A percentile compares a stretch with the other conserved stretches of the same genome.
phyloP scores from a whole-genome alignment of 2,329 filamentous ascomycete species.

The Onygenales sp. region DNA sequence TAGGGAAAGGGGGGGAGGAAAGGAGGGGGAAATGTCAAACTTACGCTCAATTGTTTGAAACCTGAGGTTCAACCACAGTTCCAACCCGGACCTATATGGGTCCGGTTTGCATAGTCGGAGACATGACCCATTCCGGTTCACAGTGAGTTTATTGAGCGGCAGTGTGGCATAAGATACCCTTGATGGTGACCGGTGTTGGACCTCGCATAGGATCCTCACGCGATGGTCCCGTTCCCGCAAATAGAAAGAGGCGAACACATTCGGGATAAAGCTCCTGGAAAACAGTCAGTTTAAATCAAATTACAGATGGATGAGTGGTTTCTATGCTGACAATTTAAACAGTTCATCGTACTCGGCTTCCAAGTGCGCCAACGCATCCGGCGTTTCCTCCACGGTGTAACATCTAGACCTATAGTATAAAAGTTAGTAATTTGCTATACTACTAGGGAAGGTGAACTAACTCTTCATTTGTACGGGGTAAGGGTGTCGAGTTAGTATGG shows the following conservation, averaged over 20 bases:
- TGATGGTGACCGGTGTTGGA: conserved; percentile 27
- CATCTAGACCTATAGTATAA: conserved; percentile 24
- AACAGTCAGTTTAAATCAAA: conserved; percentile 3
- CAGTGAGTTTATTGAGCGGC: conserved; percentile 38
- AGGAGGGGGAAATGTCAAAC: conserved; percentile 4
- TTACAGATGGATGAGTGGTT: background rate
- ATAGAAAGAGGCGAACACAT: conserved; percentile 42
- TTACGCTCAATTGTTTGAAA: conserved; percentile 47
- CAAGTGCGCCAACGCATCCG: conserved; percentile 21
- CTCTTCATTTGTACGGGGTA: conserved; percentile 22
- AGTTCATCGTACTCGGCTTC: conserved; percentile 29
- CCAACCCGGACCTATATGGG: conserved; percentile 25
- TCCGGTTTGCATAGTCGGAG: conserved; percentile 30
- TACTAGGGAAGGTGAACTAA: conserved; percentile 11
- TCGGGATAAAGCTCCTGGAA: conserved; percentile 35
- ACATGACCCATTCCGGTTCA: conserved; percentile 27
- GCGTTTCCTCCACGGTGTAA: conserved; percentile 18
- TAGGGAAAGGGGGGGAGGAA: background rate
- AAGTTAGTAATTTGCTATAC: conserved; percentile 1
- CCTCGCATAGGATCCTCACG: conserved; percentile 45
- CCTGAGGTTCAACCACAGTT: conserved; percentile 45
- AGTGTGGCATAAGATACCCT: conserved; percentile 40
- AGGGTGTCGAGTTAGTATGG: conserved; percentile 18
- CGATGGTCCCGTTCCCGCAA: conserved; percentile 42
- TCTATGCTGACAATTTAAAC: conserved; percentile 25